Conservation (phyloP, 306 rosid genomes). For the Macrotyloma uniflorum region DNA sequence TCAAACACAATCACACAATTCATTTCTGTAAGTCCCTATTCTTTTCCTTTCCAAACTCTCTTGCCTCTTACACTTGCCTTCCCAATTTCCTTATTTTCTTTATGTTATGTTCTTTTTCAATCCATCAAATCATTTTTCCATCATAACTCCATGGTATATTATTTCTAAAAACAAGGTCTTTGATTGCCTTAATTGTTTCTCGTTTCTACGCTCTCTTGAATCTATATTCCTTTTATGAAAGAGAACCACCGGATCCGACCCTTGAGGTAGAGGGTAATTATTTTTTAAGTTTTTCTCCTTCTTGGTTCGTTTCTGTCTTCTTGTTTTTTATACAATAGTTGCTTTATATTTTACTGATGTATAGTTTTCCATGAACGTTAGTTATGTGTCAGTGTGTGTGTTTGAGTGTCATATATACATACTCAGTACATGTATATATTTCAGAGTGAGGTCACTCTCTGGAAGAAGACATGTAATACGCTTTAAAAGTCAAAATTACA, state of each 20-base stretch:
- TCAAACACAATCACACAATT: background rate
- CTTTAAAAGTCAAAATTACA: background rate
- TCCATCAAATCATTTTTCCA: background rate
- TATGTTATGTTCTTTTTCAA: background rate
- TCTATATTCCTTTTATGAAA: background rate
- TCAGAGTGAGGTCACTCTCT: slow-evolving; percentile 41
- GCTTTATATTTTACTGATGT: background rate
- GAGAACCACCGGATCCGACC: slow-evolving; percentile 9
- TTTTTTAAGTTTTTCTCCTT: background rate
- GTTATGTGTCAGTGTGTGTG: slow-evolving; percentile 23
- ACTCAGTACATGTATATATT: background rate
- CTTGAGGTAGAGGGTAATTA: background rate
- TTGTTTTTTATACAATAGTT: background rate
- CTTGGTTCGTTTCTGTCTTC: background rate
- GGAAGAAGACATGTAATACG: background rate
- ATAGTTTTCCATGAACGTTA: slow-evolving; percentile 27
- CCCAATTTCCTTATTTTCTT: background rate
- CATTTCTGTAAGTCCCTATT: slow-evolving; percentile 27
- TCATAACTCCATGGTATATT: background rate
- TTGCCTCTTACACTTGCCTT: no score
- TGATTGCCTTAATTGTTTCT: background rate
- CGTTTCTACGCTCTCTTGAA: slow-evolving; percentile 2
- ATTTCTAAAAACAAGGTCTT: background rate
- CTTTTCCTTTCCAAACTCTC: background rate
- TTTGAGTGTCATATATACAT: background rate